These are phyloP conservation scores for Sextonia rubra DNA, from an alignment of 164 flowering plant species.

Conservation along the genomic window DNA sequence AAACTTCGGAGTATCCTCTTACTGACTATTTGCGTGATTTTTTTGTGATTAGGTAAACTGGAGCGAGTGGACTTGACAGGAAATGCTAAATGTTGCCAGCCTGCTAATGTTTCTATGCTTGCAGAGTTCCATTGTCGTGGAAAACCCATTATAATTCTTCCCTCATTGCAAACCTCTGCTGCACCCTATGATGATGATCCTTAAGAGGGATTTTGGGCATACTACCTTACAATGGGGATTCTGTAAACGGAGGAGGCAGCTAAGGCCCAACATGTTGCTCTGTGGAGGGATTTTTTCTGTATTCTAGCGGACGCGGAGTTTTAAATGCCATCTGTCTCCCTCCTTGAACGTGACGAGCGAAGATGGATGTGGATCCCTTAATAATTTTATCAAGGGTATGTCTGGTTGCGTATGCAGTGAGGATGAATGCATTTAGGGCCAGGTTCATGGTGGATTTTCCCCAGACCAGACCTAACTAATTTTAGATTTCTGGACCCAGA, in stretches of 20 bases:
- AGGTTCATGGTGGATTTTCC: too few relatives aligned
- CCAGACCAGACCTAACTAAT: too few relatives aligned
- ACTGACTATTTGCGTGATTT: conserved; percentile 1
- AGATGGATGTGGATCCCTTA: too few relatives aligned
- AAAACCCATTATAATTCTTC: conserved; percentile 36
- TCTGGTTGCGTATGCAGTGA: too few relatives aligned
- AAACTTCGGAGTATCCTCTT: not conserved
- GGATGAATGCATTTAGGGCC: too few relatives aligned
- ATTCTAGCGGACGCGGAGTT: too few relatives aligned
- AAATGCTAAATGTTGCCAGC: conserved; percentile 23
- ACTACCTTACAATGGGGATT: not conserved
- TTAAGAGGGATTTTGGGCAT: conserved; percentile 16
- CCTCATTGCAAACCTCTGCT: conserved; percentile 15
- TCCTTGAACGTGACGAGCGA: too few relatives aligned
- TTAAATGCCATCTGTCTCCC: too few relatives aligned
- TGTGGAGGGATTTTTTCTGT: too few relatives aligned
- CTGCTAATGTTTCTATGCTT: conserved; percentile 24
- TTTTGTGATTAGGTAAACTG: conserved; percentile 34
- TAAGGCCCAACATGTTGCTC: not conserved
- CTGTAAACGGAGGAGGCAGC: not conserved
- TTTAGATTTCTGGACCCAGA: too few relatives aligned
- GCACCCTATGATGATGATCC: conserved; percentile 57
- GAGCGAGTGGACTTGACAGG: conserved; percentile 56
- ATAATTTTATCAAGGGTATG: too few relatives aligned
- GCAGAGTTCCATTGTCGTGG: conserved; percentile 36